Percentiles rank a stretch among this genome's conserved stretches.
These are phyloP conservation scores for Onygenales sp. DNA, from an alignment of 2,329 filamentous ascomycete genomes.

Conservation along the genomic window DNA sequence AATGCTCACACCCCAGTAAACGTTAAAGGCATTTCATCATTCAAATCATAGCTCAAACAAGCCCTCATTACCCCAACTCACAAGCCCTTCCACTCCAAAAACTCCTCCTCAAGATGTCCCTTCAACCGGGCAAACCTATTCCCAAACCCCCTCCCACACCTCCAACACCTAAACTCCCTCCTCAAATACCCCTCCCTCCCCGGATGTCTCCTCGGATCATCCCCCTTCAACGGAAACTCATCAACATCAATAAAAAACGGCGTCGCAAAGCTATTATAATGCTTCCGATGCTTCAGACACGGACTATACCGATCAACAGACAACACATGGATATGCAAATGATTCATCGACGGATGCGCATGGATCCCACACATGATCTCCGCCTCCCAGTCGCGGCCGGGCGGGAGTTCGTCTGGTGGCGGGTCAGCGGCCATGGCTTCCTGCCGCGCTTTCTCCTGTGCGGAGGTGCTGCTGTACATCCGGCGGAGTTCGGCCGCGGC, in stretches of 20 bases:
- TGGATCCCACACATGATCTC: slow-evolving; percentile 76
- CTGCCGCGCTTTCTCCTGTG: slow-evolving; percentile 53
- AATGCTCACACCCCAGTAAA: no score
- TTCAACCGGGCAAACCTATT: slow-evolving; percentile 68
- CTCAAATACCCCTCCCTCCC: slow-evolving; percentile 50
- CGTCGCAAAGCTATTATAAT: slow-evolving; percentile 88
- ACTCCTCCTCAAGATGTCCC: slow-evolving; percentile 65
- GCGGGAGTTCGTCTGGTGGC: slow-evolving; percentile 46
- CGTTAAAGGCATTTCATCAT: background rate
- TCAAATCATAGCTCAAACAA: background rate
- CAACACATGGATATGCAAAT: slow-evolving; percentile 83
- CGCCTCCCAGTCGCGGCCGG: slow-evolving; percentile 65
- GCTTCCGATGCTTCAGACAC: slow-evolving; percentile 66
- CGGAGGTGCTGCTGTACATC: slow-evolving; percentile 54
- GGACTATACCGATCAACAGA: slow-evolving; percentile 68
- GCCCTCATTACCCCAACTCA: background rate
- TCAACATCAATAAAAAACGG: slow-evolving; percentile 70
- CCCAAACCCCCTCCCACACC: slow-evolving; percentile 64
- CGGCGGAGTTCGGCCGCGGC: slow-evolving; percentile 68
- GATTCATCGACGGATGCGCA: slow-evolving; percentile 80
- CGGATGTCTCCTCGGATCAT: slow-evolving; percentile 55
- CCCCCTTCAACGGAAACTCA: slow-evolving; percentile 64
- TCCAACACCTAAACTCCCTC: slow-evolving; percentile 69
- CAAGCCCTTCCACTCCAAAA: slow-evolving; percentile 59
- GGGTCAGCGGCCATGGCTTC: slow-evolving; percentile 53